phyloP scores from a whole-genome alignment of 2,329 filamentous ascomycete genomes.

The Pseudogymnoascus sp. region DNA sequence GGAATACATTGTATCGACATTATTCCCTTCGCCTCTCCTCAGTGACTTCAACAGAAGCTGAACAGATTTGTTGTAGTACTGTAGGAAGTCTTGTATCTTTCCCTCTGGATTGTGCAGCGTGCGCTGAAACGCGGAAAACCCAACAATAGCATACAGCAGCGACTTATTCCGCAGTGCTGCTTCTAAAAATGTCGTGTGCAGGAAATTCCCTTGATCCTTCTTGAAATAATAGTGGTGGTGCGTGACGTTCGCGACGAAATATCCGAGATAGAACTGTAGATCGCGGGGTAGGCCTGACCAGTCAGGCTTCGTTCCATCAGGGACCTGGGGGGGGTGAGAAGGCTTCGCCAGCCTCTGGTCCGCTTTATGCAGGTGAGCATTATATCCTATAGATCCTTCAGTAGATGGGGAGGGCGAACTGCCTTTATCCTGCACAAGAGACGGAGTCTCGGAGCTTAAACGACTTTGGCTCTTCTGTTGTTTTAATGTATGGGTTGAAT shows the following conservation, averaged over 20 bases:
- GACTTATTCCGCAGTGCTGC: conserved; percentile 72
- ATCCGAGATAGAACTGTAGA: conserved; percentile 69
- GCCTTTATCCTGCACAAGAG: conserved; percentile 43
- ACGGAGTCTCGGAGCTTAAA: conserved; percentile 47
- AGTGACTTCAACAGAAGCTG: conserved; percentile 66
- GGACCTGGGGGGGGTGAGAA: conserved; percentile 23
- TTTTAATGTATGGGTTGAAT: conserved; percentile 31
- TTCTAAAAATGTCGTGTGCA: conserved; percentile 62
- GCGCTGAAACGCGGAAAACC: conserved; percentile 82
- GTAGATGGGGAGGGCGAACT: conserved; percentile 48
- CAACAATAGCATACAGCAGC: conserved; percentile 77
- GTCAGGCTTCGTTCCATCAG: conserved; percentile 28
- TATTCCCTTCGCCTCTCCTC: conserved; percentile 62
- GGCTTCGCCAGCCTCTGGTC: conserved; percentile 15
- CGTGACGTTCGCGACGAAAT: conserved; percentile 70
- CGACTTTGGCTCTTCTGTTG: conserved; percentile 33
- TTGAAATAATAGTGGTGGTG: conserved; percentile 78
- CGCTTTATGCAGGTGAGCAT: conserved; percentile 16
- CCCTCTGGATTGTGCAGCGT: conserved; percentile 64
- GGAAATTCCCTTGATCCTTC: conserved; percentile 63
- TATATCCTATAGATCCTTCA: conserved; percentile 27
- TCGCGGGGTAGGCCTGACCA: conserved; percentile 59
- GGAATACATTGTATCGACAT: conserved; percentile 69
- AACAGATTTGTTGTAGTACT: conserved; percentile 86
- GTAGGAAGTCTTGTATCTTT: conserved; percentile 72